These are phyloP conservation scores for Geotrichum restrictum DNA, from an alignment of 1,139 yeast species.

Conservation along the genomic window DNA sequence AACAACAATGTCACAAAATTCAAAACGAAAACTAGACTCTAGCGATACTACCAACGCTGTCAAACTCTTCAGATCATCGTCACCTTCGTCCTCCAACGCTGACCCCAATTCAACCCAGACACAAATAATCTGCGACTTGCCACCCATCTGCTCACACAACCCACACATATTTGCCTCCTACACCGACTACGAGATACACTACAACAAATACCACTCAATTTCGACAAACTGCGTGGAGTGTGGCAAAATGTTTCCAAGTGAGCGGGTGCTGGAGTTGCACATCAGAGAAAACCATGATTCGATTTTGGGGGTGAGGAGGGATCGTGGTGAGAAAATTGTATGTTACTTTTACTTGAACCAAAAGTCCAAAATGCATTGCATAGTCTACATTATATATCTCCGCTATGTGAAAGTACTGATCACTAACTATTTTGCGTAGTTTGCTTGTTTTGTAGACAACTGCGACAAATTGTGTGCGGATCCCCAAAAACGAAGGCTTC, in stretches of 20 bases:
- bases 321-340: constrained; percentile 42
- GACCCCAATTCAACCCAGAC: too few relatives aligned
- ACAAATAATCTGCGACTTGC: constrained; percentile 13
- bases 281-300: constrained; percentile 56
- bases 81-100: too few relatives aligned
- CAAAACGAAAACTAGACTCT: too few relatives aligned
- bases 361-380: too few relatives aligned
- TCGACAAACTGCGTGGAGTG: constrained; percentile 44
- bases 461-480: constrained; percentile 42
- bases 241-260: constrained; percentile 44
- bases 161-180: constrained; percentile 6
- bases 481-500: constrained; percentile 45
- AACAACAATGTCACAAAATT: too few relatives aligned
- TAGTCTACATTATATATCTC: too few relatives aligned
- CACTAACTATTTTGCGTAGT: constrained; percentile 24
- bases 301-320: constrained; percentile 40
- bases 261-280: constrained; percentile 46
- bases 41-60: too few relatives aligned
- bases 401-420: too few relatives aligned
- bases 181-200: constrained; percentile 29
- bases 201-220: constrained; percentile 24
- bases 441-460: constrained; percentile 43
- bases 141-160: constrained; percentile 17
- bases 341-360: too few relatives aligned
- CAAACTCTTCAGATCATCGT: too few relatives aligned